phyloP scores from a whole-genome alignment of 352 stramenopile species.

The Pythium utonaiense region DNA sequence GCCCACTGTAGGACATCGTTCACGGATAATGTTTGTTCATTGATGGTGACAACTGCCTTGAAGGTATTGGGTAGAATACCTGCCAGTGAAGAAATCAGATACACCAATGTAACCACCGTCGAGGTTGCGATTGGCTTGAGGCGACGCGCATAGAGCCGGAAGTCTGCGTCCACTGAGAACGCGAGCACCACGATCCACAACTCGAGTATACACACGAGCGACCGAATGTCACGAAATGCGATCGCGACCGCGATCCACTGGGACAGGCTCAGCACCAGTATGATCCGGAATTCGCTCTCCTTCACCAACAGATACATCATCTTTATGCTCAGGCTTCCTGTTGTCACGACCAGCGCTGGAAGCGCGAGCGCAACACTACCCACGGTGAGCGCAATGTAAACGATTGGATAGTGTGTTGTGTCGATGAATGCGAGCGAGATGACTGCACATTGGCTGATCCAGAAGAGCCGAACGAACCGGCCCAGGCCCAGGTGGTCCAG shows the following conservation, averaged over 20 bases:
- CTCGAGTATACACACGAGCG: conserved; percentile 18
- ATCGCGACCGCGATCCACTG: conserved; percentile 24
- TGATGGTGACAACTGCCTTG: conserved; percentile 8
- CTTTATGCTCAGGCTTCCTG: conserved; percentile 21
- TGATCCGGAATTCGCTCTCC: conserved; percentile 27
- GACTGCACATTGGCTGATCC: conserved; percentile 11
- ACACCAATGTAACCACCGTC: background rate
- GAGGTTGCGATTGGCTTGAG: background rate
- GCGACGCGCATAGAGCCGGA: conserved; percentile 5
- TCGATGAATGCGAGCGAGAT: conserved; percentile 17
- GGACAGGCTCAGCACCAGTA: conserved; percentile 24
- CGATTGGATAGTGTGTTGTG: background rate
- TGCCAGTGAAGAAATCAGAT: conserved; percentile 13
- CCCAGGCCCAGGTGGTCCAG: background rate
- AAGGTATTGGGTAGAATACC: conserved; percentile 10
- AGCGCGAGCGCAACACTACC: conserved; percentile 9
- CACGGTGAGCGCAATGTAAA: background rate
- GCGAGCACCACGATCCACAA: conserved; percentile 26
- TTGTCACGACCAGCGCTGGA: conserved; percentile 16
- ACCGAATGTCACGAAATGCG: conserved; percentile 20
- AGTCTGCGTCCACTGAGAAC: conserved; percentile 25
- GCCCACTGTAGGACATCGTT: conserved; percentile 31
- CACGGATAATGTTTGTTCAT: conserved; percentile 10
- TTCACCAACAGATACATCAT: conserved; percentile 9
- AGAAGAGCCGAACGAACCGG: conserved; percentile 5